Conservation (phyloP, 208 protist genomes). For the Trypanosoma rangeli region DNA sequence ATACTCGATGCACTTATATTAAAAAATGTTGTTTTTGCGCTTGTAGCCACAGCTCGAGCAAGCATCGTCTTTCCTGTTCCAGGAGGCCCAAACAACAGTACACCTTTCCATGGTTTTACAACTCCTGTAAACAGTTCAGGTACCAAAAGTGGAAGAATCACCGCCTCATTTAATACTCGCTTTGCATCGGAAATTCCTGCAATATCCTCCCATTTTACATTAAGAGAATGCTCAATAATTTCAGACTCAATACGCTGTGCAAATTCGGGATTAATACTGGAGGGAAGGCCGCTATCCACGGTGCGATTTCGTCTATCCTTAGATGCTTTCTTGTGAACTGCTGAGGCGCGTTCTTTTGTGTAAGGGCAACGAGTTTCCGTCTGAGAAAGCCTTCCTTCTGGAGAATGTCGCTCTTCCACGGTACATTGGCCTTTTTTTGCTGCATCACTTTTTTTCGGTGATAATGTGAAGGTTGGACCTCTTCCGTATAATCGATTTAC, state of each 20-base stretch:
- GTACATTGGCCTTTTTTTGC: conserved; percentile 7
- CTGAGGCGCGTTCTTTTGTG: background rate
- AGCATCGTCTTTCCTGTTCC: conserved; percentile 99
- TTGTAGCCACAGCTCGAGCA: conserved; percentile 90
- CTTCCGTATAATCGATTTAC: conserved; percentile 17
- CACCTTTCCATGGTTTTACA: conserved; percentile 93
- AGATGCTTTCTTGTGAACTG: background rate
- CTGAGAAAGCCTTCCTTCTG: background rate
- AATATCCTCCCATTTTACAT: conserved; percentile 72
- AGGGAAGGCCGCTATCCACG: conserved; percentile 9
- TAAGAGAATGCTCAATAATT: conserved; percentile 55
- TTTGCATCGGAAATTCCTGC: conserved; percentile 78
- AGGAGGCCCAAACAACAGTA: conserved; percentile 98
- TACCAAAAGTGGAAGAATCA: conserved; percentile 67
- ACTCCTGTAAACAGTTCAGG: conserved; percentile 80
- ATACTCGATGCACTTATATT: conserved; percentile 89
- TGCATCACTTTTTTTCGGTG: conserved; percentile 12
- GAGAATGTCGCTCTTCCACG: conserved; percentile 1
- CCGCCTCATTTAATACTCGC: conserved; percentile 70
- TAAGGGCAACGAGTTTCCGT: background rate
- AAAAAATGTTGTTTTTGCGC: conserved; percentile 94
- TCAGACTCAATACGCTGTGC: conserved; percentile 69
- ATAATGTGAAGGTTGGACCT: background rate
- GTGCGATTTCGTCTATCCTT: conserved; percentile 2
- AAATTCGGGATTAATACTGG: conserved; percentile 35